Evolutionary conservation across 1,284 basidiomycete species (phyloP).

Genomic region (Microbotryum silenes-acaulis): DNA sequence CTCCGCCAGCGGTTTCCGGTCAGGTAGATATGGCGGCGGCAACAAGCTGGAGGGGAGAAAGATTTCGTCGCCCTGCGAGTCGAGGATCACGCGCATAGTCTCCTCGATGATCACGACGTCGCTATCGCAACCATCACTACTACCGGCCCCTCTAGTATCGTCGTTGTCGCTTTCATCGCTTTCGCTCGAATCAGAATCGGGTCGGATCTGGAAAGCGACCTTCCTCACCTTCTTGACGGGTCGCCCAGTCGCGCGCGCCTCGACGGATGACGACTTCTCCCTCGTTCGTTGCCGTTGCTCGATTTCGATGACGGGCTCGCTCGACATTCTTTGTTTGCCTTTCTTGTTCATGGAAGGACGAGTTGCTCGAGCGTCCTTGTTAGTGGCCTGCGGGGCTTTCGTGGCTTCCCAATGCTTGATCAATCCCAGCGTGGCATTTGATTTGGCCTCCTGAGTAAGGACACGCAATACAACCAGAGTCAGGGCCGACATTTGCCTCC

Average conservation of each 20-base stretch:
- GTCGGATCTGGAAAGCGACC: no score
- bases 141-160: no score
- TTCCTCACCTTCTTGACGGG: no score
- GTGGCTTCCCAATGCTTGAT: conserved; percentile 3
- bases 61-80: conserved; percentile 14
- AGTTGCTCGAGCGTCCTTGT: not conserved
- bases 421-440: conserved; percentile 12
- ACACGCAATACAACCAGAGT: not conserved
- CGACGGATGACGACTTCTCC: not conserved
- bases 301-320: not conserved
- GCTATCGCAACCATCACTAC: no score
- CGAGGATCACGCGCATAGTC: conserved; percentile 6
- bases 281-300: no score
- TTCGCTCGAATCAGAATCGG: no score
- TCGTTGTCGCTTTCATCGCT: no score
- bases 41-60: not conserved
- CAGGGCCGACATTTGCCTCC: not conserved
- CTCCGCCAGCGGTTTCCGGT: not conserved
- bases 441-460: conserved; percentile 21
- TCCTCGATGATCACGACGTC: no score
- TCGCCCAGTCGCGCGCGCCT: not conserved
- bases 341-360: not conserved
- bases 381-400: not conserved
- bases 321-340: not conserved
- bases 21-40: no score